phyloP scores from a whole-genome alignment of 805 yeast genomes.

The Grigorovia transvaalensis region DNA sequence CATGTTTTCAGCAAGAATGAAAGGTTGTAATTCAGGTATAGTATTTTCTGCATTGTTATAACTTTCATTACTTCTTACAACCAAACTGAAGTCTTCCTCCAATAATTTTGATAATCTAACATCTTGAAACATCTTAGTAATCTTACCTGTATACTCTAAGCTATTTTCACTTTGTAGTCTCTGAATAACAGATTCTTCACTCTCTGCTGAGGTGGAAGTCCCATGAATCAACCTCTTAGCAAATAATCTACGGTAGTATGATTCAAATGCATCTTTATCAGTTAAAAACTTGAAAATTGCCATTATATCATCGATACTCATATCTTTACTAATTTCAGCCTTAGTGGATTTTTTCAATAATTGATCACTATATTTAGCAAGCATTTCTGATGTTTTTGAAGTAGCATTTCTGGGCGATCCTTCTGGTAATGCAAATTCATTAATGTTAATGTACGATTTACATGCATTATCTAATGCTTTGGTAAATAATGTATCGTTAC shows the following conservation, averaged over 20 bases:
- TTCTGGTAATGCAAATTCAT: constrained; percentile 64
- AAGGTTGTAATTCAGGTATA: constrained; percentile 51
- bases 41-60: constrained; percentile 16
- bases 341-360: constrained; percentile 67
- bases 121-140: constrained; percentile 93
- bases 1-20: constrained; percentile 76
- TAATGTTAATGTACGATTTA: constrained; percentile 69
- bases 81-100: constrained; percentile 34
- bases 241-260: constrained; percentile 77
- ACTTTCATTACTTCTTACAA: constrained; percentile 22
- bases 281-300: constrained; percentile 76
- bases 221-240: constrained; percentile 85
- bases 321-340: constrained; percentile 57
- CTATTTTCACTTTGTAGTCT: constrained; percentile 83
- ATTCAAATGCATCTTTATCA: constrained; percentile 93
- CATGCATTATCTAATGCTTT: constrained; percentile 88
- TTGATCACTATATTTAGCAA: constrained; percentile 83
- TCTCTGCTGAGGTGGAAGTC: constrained; percentile 69
- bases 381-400: constrained; percentile 83
- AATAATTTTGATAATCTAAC: constrained; percentile 76
- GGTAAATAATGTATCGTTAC: constrained; percentile 64
- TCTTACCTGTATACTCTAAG: constrained; percentile 83
- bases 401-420: constrained; percentile 36
- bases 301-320: constrained; percentile 80
- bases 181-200: constrained; percentile 76